Percentiles rank a stretch among this genome's conserved stretches.
Evolutionary conservation across 805 yeast genomes (phyloP).

Genomic region (Ogataea saltuana): DNA sequence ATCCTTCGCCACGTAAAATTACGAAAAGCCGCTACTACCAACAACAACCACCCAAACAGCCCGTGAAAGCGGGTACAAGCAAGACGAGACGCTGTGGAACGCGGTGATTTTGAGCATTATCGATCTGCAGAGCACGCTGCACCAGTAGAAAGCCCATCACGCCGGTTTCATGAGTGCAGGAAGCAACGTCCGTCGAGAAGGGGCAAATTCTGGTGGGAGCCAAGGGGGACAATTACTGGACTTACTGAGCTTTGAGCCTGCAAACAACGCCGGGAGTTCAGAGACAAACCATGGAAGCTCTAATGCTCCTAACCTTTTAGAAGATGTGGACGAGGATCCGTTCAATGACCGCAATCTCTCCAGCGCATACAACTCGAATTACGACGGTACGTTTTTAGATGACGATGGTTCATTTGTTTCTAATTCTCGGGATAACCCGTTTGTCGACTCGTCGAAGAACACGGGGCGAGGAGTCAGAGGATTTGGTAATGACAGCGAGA

Average conservation of each 20-base stretch:
- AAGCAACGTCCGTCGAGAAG: not conserved
- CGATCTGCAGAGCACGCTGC: no score
- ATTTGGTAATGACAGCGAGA: slow-evolving; percentile 16
- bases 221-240: slow-evolving; percentile 5
- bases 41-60: not conserved
- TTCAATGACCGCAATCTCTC: slow-evolving; percentile 16
- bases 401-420: slow-evolving; percentile 11
- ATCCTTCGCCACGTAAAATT: slow-evolving; percentile 1
- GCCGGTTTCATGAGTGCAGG: not conserved
- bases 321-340: slow-evolving; percentile 16
- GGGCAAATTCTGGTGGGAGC: not conserved
- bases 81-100: no score
- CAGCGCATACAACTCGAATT: slow-evolving; percentile 24
- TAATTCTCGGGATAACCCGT: not conserved
- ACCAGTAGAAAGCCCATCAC: not conserved
- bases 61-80: no score
- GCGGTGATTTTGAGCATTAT: not conserved
- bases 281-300: not conserved
- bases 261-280: not conserved
- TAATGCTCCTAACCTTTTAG: not conserved
- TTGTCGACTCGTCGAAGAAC: slow-evolving; percentile 15
- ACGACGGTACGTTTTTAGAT: slow-evolving; percentile 16
- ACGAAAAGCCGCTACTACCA: not conserved
- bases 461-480: no score
- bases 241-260: slow-evolving; percentile 6